A percentile compares a stretch with the other conserved stretches of the same genome.
Evolutionary conservation across 179 eudicot species (phyloP).

Genomic region (Silene vulgaris): DNA sequence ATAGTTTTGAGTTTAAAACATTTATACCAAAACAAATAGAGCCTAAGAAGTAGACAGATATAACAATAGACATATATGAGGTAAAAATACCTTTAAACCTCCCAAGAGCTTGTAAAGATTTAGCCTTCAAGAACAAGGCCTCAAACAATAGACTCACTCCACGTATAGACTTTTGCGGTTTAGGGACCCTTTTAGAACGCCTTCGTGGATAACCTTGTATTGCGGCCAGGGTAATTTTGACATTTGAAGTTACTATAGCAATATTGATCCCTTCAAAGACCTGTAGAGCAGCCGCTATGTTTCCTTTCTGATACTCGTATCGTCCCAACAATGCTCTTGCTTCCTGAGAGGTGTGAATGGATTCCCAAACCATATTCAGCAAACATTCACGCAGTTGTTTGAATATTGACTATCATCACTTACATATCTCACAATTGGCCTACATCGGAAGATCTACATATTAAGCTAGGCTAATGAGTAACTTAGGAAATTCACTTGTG

Average conservation of each 20-base stretch:
- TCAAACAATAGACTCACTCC: conserved; percentile 69
- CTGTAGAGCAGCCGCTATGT: conserved; percentile 78
- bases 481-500: not conserved
- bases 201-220: conserved; percentile 43
- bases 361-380: conserved; percentile 17
- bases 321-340: conserved; percentile 94
- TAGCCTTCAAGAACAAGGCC: conserved; percentile 71
- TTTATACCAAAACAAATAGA: not conserved
- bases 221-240: conserved; percentile 55
- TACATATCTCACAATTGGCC: not conserved
- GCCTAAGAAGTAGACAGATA: conserved; percentile 1
- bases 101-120: conserved; percentile 72
- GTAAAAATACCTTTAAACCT: conserved; percentile 59
- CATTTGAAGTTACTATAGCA: conserved; percentile 55
- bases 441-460: no score
- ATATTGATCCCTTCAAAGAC: conserved; percentile 91
- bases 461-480: not conserved
- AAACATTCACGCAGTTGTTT: conserved; percentile 5
- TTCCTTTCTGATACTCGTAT: conserved; percentile 87
- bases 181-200: conserved; percentile 39
- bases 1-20: not conserved
- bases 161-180: conserved; percentile 56
- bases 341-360: conserved; percentile 46
- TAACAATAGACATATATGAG: not conserved
- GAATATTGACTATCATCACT: not conserved